phyloP scores from a whole-genome alignment of 2,329 filamentous ascomycete species.

The Fusarium haematococcum region DNA sequence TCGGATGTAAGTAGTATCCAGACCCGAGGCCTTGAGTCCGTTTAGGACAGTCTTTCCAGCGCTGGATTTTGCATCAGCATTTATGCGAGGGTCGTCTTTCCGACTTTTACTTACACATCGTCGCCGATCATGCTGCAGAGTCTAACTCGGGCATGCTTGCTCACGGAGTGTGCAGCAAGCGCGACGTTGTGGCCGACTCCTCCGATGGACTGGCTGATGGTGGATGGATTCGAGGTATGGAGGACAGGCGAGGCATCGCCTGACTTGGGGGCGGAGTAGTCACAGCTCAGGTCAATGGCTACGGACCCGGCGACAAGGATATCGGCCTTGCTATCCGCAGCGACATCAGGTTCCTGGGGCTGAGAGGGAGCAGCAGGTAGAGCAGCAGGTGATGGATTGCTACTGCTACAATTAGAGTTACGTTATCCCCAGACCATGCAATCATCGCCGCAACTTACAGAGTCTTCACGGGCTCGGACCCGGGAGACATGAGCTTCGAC shows the following conservation, averaged over 20 bases:
- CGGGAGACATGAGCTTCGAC: constrained; percentile 56
- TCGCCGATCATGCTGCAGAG: constrained; percentile 86
- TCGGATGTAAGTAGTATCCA: constrained; percentile 74
- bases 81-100: not conserved
- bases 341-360: constrained; percentile 24
- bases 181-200: constrained; percentile 95
- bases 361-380: constrained; percentile 28
- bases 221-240: constrained; percentile 87
- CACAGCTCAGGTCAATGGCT: constrained; percentile 88
- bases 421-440: constrained; percentile 29
- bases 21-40: constrained; percentile 71
- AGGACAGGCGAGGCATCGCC: constrained; percentile 59
- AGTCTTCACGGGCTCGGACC: constrained; percentile 44
- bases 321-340: constrained; percentile 58
- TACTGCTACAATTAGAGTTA: constrained; percentile 53
- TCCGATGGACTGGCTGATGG: constrained; percentile 84
- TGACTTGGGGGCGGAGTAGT: constrained; percentile 63
- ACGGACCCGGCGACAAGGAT: constrained; percentile 93
- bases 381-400: constrained; percentile 41
- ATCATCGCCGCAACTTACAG: constrained; percentile 51
- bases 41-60: constrained; percentile 80
- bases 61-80: constrained; percentile 50
- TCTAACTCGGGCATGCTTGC: constrained; percentile 70
- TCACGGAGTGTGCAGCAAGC: constrained; percentile 78
- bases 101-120: constrained; percentile 68